These are phyloP conservation scores for Paecilomyces niveus DNA, from an alignment of 2,329 filamentous ascomycete genomes.

Conservation along the genomic window DNA sequence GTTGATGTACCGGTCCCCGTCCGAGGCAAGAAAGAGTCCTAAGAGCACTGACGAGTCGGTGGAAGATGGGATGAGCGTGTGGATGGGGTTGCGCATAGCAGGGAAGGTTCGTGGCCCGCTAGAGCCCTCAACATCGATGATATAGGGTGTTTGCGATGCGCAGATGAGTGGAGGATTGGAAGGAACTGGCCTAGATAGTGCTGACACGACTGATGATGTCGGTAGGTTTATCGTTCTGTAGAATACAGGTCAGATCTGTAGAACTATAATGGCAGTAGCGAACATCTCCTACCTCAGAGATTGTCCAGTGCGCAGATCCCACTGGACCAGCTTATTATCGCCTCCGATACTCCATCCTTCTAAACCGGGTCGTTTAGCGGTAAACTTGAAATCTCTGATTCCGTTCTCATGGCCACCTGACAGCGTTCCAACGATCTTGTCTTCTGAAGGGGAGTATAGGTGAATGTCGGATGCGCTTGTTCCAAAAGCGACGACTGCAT, in stretches of 20 bases:
- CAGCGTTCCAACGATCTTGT: slow-evolving; percentile 38
- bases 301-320: slow-evolving; percentile 41
- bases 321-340: slow-evolving; percentile 47
- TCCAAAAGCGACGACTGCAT: slow-evolving; percentile 43
- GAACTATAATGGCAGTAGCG: slow-evolving; percentile 1
- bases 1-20: slow-evolving; percentile 45
- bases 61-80: slow-evolving; percentile 39
- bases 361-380: slow-evolving; percentile 26
- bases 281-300: slow-evolving; percentile 33
- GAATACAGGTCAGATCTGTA: slow-evolving; percentile 3
- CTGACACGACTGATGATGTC: slow-evolving; percentile 29
- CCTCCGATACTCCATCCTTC: slow-evolving; percentile 49
- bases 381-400: slow-evolving; percentile 46
- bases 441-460: slow-evolving; percentile 44
- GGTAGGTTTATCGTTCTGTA: slow-evolving; percentile 38
- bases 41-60: slow-evolving; percentile 21
- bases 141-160: slow-evolving; percentile 43
- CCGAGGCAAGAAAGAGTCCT: slow-evolving; percentile 41
- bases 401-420: slow-evolving; percentile 41
- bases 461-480: slow-evolving; percentile 43
- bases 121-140: slow-evolving; percentile 35
- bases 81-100: slow-evolving; percentile 44
- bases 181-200: slow-evolving; percentile 35
- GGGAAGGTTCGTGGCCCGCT: slow-evolving; percentile 37
- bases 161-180: slow-evolving; percentile 40